Conservation (phyloP, 2,329 filamentous ascomycete genomes). For the Aspergillus fijiensis region DNA sequence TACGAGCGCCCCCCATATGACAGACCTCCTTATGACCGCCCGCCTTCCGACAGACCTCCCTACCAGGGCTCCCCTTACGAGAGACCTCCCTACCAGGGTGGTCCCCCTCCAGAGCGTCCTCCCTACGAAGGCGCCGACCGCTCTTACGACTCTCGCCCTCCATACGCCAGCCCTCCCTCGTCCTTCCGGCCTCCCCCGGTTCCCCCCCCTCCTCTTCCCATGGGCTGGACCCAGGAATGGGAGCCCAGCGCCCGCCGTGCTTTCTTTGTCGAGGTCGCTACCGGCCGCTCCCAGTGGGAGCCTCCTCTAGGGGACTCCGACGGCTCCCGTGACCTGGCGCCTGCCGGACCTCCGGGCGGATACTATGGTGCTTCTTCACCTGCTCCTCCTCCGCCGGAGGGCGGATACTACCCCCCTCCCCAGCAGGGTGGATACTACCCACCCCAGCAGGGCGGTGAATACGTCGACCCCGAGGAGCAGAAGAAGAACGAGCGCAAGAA, state of each 20-base stretch:
- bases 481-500: slow-evolving; percentile 48
- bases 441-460: slow-evolving; percentile 8
- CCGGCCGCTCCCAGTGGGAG: slow-evolving; percentile 65
- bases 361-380: slow-evolving; percentile 25
- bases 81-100: slow-evolving; percentile 17
- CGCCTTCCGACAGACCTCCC: slow-evolving; percentile 13
- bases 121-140: slow-evolving; percentile 18
- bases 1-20: slow-evolving; percentile 17
- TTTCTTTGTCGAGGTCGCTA: slow-evolving; percentile 64
- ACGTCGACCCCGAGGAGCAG: slow-evolving; percentile 24
- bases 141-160: slow-evolving; percentile 33
- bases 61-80: slow-evolving; percentile 25
- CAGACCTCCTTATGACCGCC: slow-evolving; percentile 11
- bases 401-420: slow-evolving; percentile 17
- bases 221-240: slow-evolving; percentile 64
- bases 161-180: slow-evolving; percentile 31
- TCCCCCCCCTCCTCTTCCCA: slow-evolving; percentile 54
- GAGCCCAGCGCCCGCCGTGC: slow-evolving; percentile 62
- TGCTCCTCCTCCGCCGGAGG: slow-evolving; percentile 19
- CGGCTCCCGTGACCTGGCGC: slow-evolving; percentile 22
- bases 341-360: slow-evolving; percentile 15
- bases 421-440: background rate
- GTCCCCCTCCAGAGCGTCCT: slow-evolving; percentile 8
- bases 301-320: slow-evolving; percentile 44
- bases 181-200: slow-evolving; percentile 33